These are phyloP conservation scores for Thamnidium elegans DNA, from an alignment of 192 early-diverging fungal genomes.

Conservation along the genomic window DNA sequence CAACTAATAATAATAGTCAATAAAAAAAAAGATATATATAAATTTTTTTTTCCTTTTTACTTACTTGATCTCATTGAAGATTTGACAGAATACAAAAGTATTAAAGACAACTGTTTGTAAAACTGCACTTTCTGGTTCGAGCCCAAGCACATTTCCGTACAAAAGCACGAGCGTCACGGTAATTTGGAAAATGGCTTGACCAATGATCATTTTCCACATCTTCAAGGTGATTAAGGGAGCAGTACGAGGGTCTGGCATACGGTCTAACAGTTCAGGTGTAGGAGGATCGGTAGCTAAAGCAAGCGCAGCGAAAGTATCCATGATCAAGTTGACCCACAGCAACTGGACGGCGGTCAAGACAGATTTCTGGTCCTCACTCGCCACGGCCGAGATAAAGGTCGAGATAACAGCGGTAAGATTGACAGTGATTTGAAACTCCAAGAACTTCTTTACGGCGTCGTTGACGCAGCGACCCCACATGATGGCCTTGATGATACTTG, in stretches of 20 bases:
- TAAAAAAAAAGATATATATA: not conserved
- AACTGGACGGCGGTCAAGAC: slow-evolving; percentile 94
- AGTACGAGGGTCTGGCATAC: slow-evolving; percentile 75
- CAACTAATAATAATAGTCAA: slow-evolving; percentile 44
- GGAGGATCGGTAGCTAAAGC: slow-evolving; percentile 97
- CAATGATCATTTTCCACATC: slow-evolving; percentile 97
- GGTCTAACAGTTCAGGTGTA: slow-evolving; percentile 72
- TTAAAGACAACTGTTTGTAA: slow-evolving; percentile 90
- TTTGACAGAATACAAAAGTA: slow-evolving; percentile 87
- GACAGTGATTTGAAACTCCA: slow-evolving; percentile 99
- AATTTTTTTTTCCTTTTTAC: not conserved
- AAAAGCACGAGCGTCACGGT: slow-evolving; percentile 71
- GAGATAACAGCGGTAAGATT: slow-evolving; percentile 92
- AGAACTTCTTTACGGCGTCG: slow-evolving; percentile 96
- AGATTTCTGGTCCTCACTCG: slow-evolving; percentile 62
- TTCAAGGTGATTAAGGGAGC: slow-evolving; percentile 82
- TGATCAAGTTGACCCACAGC: slow-evolving; percentile 99
- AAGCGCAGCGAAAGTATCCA: slow-evolving; percentile 98
- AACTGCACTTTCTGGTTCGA: slow-evolving; percentile 29
- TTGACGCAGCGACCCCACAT: slow-evolving; percentile 97
- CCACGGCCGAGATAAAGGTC: slow-evolving; percentile 76
- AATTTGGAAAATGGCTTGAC: slow-evolving; percentile 90
- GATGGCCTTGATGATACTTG: slow-evolving; percentile 93
- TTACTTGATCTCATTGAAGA: slow-evolving; percentile 87
- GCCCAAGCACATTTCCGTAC: slow-evolving; percentile 61